Percentiles rank a stretch among this genome's conserved stretches.
Evolutionary conservation across 164 flowering plant species (phyloP).

Genomic region (Santalum album): DNA sequence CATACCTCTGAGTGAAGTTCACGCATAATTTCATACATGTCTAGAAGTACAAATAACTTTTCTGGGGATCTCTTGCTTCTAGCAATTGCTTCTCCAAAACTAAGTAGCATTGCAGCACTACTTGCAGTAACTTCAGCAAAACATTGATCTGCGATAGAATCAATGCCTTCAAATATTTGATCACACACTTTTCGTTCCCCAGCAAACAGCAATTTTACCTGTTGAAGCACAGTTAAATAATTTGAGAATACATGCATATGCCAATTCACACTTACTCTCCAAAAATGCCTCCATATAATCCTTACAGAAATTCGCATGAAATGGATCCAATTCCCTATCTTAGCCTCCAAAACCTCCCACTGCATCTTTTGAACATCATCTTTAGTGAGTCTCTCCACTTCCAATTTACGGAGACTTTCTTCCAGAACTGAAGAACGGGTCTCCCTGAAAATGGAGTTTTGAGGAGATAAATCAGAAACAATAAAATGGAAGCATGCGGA

Average conservation of each 20-base stretch:
- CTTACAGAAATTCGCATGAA: slow-evolving; percentile 79
- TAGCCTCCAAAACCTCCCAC: slow-evolving; percentile 75
- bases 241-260: background rate
- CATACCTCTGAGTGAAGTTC: slow-evolving; percentile 7
- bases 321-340: slow-evolving; percentile 77
- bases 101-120: slow-evolving; percentile 13
- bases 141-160: slow-evolving; percentile 3
- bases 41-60: slow-evolving; percentile 20
- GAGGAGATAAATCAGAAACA: background rate
- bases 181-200: slow-evolving; percentile 10
- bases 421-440: slow-evolving; percentile 51
- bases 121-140: slow-evolving; percentile 13
- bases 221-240: background rate
- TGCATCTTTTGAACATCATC: slow-evolving; percentile 80
- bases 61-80: slow-evolving; percentile 15
- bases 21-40: slow-evolving; percentile 15
- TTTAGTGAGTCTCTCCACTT: slow-evolving; percentile 65
- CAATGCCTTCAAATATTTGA: slow-evolving; percentile 9
- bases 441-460: slow-evolving; percentile 31
- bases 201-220: slow-evolving; percentile 7
- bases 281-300: background rate
- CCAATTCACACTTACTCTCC: no score
- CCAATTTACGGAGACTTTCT: slow-evolving; percentile 57
- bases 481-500: background rate
- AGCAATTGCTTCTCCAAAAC: slow-evolving; percentile 19